A percentile compares a stretch with the other conserved stretches of the same genome.
These are phyloP conservation scores for Dothiorella sarmentorum DNA, from an alignment of 2,329 filamentous ascomycete genomes.

Conservation along the genomic window DNA sequence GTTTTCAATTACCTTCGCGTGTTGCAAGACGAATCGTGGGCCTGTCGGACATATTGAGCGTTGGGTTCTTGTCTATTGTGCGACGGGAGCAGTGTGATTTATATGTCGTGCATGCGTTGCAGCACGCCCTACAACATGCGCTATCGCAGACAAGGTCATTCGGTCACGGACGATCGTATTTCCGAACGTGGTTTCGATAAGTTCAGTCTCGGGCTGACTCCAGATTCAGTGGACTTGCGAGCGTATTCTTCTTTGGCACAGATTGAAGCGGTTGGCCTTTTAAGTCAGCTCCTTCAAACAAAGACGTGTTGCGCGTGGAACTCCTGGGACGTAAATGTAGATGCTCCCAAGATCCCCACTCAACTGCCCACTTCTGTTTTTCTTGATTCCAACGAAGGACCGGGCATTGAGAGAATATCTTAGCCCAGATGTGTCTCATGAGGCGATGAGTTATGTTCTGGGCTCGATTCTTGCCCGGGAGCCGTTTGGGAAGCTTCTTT, in stretches of 20 bases:
- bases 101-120: neutral
- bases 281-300: conserved; percentile 1
- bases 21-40: conserved; percentile 57
- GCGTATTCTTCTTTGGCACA: neutral
- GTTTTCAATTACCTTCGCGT: conserved; percentile 50
- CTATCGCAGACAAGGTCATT: neutral
- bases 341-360: conserved; percentile 29
- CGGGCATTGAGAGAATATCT: conserved; percentile 40
- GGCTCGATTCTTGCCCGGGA: conserved; percentile 21
- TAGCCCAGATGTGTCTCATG: conserved; percentile 46
- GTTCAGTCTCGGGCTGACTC: neutral
- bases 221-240: neutral
- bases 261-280: neutral
- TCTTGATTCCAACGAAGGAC: conserved; percentile 31
- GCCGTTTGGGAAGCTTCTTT: neutral
- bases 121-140: conserved; percentile 1
- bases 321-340: neutral
- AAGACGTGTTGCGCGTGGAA: neutral
- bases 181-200: neutral
- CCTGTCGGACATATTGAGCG: conserved; percentile 1
- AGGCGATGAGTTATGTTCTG: conserved; percentile 41
- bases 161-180: conserved; percentile 3
- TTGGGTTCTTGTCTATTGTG: neutral
- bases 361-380: conserved; percentile 30
- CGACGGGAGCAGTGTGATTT: neutral